Percentiles rank a stretch among this genome's conserved stretches.
Evolutionary conservation across 768 basidiomycete genomes (phyloP).

Genomic region (Lyophyllum decastes): DNA sequence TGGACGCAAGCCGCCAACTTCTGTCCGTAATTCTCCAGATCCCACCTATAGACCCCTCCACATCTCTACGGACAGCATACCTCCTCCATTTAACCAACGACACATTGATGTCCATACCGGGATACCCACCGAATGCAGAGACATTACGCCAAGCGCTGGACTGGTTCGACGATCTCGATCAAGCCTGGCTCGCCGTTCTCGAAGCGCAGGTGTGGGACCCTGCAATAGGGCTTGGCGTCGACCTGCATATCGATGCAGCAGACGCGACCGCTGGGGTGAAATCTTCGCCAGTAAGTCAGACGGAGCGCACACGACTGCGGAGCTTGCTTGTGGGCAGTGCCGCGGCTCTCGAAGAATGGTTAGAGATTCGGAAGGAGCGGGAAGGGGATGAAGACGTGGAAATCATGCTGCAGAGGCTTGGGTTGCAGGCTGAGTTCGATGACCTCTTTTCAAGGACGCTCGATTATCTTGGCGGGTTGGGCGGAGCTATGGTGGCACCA

Average conservation of each 20-base stretch:
- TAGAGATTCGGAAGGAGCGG: slow-evolving; percentile 31
- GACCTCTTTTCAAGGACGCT: slow-evolving; percentile 64
- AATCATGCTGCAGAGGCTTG: slow-evolving; percentile 46
- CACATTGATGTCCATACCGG: slow-evolving; percentile 56
- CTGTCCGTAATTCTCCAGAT: slow-evolving; percentile 54
- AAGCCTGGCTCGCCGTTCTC: slow-evolving; percentile 71
- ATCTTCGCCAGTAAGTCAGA: slow-evolving; percentile 60
- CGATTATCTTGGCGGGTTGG: slow-evolving; percentile 55
- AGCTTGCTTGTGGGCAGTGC: slow-evolving; percentile 66
- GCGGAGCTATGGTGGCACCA: slow-evolving; percentile 18
- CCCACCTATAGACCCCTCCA: slow-evolving; percentile 70
- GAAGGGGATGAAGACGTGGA: slow-evolving; percentile 36
- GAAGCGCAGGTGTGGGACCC: slow-evolving; percentile 70
- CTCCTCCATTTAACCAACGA: slow-evolving; percentile 77
- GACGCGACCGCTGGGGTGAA: slow-evolving; percentile 31
- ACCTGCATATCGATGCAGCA: slow-evolving; percentile 38
- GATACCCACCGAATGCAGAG: slow-evolving; percentile 51
- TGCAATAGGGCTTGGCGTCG: slow-evolving; percentile 31
- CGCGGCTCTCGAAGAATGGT: slow-evolving; percentile 70
- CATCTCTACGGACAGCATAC: slow-evolving; percentile 62
- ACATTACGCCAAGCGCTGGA: slow-evolving; percentile 57
- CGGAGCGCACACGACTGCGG: slow-evolving; percentile 69
- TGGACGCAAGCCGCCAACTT: slow-evolving; percentile 56
- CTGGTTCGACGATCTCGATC: slow-evolving; percentile 73
- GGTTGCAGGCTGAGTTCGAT: slow-evolving; percentile 63